phyloP scores from a whole-genome alignment of 345 rosid species.

The Rhodamnia rubescens region DNA sequence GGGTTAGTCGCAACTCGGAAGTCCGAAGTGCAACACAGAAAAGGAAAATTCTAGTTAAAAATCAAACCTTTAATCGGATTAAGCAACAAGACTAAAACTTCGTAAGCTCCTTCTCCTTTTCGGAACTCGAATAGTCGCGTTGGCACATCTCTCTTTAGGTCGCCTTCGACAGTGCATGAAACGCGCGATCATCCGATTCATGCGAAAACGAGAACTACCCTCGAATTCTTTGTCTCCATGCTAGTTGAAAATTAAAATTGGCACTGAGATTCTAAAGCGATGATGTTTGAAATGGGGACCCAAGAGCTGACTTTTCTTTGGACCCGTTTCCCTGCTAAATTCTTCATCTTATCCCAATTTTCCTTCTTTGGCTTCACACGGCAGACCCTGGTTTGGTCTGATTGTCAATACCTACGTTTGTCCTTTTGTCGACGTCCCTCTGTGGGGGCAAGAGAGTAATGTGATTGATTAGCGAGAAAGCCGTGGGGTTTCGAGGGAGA shows the following conservation, averaged over 20 bases:
- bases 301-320: neutral
- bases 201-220: neutral
- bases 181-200: too few relatives aligned
- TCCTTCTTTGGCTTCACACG: neutral
- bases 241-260: too few relatives aligned
- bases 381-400: neutral
- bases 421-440: neutral
- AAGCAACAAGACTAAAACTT: neutral
- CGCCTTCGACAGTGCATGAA: too few relatives aligned
- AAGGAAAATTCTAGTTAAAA: neutral
- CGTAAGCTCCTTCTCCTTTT: neutral
- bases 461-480: neutral
- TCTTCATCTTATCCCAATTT: neutral
- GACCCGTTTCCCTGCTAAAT: neutral
- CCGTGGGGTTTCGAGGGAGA: neutral
- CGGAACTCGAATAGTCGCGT: neutral
- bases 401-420: slow-evolving; percentile 30
- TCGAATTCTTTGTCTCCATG: neutral
- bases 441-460: neutral
- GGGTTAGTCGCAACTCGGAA: neutral
- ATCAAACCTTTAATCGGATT: neutral
- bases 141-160: too few relatives aligned
- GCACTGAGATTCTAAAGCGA: neutral
- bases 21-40: neutral
- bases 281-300: neutral